phyloP scores from a whole-genome alignment of 176 grass and related monocot genomes.

The Eragrostis curvula region DNA sequence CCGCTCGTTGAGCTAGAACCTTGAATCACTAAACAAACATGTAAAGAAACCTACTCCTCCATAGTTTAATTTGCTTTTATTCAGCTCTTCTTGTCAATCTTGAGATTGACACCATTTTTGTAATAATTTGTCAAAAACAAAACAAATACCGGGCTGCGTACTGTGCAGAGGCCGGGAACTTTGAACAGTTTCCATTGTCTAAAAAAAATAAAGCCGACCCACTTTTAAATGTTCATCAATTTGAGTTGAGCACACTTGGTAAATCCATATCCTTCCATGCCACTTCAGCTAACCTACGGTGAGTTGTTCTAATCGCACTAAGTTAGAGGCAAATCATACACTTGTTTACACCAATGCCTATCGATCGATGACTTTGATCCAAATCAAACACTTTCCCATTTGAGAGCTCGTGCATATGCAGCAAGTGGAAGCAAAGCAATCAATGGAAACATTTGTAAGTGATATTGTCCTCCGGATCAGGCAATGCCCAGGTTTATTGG shows the following conservation, averaged over 20 bases:
- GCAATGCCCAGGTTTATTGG: background rate
- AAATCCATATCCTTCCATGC: background rate
- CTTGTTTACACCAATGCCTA: background rate
- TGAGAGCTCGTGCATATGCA: background rate
- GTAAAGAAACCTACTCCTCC: too few relatives aligned
- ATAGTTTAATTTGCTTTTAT: too few relatives aligned
- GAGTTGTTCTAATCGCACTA: background rate
- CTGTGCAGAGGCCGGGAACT: too few relatives aligned
- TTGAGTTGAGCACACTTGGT: constrained; percentile 21
- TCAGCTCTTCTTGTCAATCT: too few relatives aligned
- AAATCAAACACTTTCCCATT: constrained; percentile 7
- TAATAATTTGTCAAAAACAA: too few relatives aligned
- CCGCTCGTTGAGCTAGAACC: background rate
- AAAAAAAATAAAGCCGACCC: background rate
- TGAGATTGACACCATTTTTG: too few relatives aligned
- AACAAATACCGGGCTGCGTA: too few relatives aligned
- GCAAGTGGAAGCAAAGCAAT: constrained; percentile 1
- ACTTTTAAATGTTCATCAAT: background rate
- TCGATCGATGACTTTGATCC: background rate
- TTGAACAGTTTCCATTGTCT: too few relatives aligned
- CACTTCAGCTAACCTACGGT: background rate
- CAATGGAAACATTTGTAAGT: background rate
- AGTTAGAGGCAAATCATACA: background rate
- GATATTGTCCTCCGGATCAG: background rate
- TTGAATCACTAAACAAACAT: background rate